phyloP scores from a whole-genome alignment of 2,329 filamentous ascomycete species.

The Bisporella sp. region DNA sequence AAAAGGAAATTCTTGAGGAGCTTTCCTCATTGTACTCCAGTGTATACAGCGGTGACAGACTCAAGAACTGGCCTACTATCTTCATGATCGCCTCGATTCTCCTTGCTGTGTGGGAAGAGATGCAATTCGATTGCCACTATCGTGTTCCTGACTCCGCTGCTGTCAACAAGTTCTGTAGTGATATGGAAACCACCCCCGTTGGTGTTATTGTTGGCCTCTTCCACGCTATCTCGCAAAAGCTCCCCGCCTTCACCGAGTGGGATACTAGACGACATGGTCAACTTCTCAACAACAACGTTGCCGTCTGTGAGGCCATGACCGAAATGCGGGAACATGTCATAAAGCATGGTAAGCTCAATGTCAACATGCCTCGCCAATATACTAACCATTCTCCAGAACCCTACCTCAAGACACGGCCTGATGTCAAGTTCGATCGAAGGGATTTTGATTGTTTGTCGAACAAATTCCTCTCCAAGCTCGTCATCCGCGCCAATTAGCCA shows the following conservation, averaged over 20 bases:
- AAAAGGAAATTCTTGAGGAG: constrained; percentile 94
- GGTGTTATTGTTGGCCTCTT: constrained; percentile 95
- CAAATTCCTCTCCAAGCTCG: constrained; percentile 94
- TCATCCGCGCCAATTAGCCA: constrained; percentile 81
- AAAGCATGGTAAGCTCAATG: constrained; percentile 71
- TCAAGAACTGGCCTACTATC: constrained; percentile 98
- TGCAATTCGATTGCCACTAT: constrained; percentile 98
- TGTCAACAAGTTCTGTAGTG: constrained; percentile 89
- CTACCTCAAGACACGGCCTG: constrained; percentile 71
- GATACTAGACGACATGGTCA: constrained; percentile 87
- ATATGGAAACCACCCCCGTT: constrained; percentile 95
- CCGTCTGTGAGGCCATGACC: constrained; percentile 92
- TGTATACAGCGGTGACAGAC: constrained; percentile 92
- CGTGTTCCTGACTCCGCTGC: constrained; percentile 76
- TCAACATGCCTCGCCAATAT: not conserved
- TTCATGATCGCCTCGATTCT: constrained; percentile 95
- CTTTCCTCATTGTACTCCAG: constrained; percentile 90
- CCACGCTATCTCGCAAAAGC: constrained; percentile 95
- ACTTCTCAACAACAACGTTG: constrained; percentile 80
- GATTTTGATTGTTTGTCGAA: constrained; percentile 95
- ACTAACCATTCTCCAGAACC: constrained; percentile 58
- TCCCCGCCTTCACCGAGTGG: constrained; percentile 90
- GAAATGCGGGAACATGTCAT: constrained; percentile 89
- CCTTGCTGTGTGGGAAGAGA: constrained; percentile 93
- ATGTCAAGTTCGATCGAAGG: constrained; percentile 77